Conservation (phyloP, 2,329 filamentous ascomycete species). For the Aspergillus amoenus region DNA sequence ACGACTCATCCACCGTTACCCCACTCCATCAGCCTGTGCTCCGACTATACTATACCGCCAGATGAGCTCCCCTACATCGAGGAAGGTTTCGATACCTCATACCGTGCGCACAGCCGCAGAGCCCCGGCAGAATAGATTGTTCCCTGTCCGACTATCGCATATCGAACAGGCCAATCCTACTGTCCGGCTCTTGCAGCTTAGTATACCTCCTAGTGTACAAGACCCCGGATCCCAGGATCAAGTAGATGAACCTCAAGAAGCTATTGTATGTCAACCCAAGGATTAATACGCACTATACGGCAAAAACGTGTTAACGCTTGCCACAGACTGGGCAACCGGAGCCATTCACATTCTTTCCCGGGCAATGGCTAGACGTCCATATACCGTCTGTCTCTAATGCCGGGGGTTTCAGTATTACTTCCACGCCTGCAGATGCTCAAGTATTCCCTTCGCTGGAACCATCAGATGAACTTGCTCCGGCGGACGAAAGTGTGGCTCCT, state of each 20-base stretch:
- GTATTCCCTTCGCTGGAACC: conserved; percentile 26
- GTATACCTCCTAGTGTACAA: conserved; percentile 50
- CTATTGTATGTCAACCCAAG: conserved; percentile 47
- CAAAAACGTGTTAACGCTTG: neutral
- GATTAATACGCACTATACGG: no score
- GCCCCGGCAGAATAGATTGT: conserved; percentile 65
- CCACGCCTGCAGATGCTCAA: conserved; percentile 60
- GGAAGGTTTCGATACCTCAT: conserved; percentile 52
- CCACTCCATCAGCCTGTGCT: conserved; percentile 5
- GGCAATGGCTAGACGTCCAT: conserved; percentile 86
- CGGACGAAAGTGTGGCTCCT: conserved; percentile 21
- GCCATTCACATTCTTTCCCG: conserved; percentile 66
- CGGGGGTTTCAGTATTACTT: conserved; percentile 87
- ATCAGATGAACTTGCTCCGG: conserved; percentile 16
- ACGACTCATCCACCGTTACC: conserved; percentile 2
- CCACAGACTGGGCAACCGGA: conserved; percentile 26
- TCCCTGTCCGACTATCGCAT: conserved; percentile 60
- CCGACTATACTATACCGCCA: conserved; percentile 3
- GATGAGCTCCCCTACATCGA: conserved; percentile 28
- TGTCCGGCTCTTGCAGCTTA: conserved; percentile 68
- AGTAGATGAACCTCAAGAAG: conserved; percentile 25
- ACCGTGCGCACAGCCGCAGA: conserved; percentile 72
- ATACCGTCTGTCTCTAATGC: conserved; percentile 67
- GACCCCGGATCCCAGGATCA: conserved; percentile 19
- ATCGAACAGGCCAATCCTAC: conserved; percentile 66